Evolutionary conservation across 148 eudicot species (phyloP), one percentile per base, ranked within the genome.

Genomic region (Dysphania ambrosioides): DNA sequence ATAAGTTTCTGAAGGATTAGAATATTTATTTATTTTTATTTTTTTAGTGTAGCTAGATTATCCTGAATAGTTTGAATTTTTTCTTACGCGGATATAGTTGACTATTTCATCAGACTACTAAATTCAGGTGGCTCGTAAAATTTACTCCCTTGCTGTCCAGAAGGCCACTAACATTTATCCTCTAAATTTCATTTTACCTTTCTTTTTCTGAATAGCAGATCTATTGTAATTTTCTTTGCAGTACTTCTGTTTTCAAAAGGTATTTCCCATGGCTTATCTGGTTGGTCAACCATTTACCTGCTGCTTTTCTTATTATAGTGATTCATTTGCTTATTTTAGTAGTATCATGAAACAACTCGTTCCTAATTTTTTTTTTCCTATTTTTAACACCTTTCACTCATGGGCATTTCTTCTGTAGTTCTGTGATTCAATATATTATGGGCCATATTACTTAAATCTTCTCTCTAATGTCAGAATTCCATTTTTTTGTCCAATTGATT

Each of bases 361-460:
- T 40, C 36, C 2, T 8, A 24, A 27, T 41, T 26, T 23, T 16
- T 34, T 24, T 0, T 66, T 30, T 5, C 24, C 35, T 27, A 71
- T 8, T 9, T 8, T 9, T n/a, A 34, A 12, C 27, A 27, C 63
- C 40, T 38, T 16, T 66, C n/a, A 24, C 53, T 26, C 26, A 32
- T 67, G 53, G 49, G n/a, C n/a, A n/a, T n/a, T n/a, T 30, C 12
- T 36, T 66, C 21, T 65, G 68, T 27, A n/a, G n/a, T 47, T 65
- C 4, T 36, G 2, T 49, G 27, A 62, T 23, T 29, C n/a, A 27
- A 27, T 47, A 35, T 35, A 15, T 62, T 62, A 30, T 65, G 51
- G 57, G 0, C 27, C 69, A 21, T 56, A 5, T 19, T 21, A 40
- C 34, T 18, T 27, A 21, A 15, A 36, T 66, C 35, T 11, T 47